Conservation (phyloP, 257 asterid species). For the Rubia yunnanensis region DNA sequence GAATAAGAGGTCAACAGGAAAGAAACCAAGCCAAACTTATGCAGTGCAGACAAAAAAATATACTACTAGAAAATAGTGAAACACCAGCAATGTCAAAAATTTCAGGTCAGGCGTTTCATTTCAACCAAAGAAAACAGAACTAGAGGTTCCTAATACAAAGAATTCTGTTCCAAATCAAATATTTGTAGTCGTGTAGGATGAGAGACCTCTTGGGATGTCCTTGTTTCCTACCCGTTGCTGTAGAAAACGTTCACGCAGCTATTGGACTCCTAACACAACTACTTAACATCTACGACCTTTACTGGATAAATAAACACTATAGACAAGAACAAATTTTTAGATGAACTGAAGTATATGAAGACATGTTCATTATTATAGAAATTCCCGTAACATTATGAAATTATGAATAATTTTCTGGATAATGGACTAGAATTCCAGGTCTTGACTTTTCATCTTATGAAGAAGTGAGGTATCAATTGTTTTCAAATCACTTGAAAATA, state of each 20-base stretch:
- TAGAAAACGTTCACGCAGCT: background rate
- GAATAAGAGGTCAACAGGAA: no score
- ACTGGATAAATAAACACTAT: background rate
- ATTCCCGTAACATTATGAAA: background rate
- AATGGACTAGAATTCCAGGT: background rate
- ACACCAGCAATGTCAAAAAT: no score
- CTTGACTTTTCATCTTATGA: background rate
- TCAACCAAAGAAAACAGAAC: background rate
- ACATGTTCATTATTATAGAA: background rate
- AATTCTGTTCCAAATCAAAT: background rate
- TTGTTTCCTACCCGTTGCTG: background rate
- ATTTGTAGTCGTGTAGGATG: background rate
- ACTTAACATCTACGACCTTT: background rate
- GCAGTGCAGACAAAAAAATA: background rate
- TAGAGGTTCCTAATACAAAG: background rate
- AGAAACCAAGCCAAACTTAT: background rate
- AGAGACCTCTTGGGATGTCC: no score
- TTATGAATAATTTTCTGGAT: background rate
- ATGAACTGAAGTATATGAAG: background rate
- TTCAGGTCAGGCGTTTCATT: no score
- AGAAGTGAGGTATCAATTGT: background rate
- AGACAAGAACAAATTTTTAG: background rate
- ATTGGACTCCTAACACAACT: background rate
- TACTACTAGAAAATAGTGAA: no score
- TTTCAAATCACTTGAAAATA: background rate